These are phyloP conservation scores for Blastobotrys chiropterorum DNA, from an alignment of 805 yeast species.

Conservation along the genomic window DNA sequence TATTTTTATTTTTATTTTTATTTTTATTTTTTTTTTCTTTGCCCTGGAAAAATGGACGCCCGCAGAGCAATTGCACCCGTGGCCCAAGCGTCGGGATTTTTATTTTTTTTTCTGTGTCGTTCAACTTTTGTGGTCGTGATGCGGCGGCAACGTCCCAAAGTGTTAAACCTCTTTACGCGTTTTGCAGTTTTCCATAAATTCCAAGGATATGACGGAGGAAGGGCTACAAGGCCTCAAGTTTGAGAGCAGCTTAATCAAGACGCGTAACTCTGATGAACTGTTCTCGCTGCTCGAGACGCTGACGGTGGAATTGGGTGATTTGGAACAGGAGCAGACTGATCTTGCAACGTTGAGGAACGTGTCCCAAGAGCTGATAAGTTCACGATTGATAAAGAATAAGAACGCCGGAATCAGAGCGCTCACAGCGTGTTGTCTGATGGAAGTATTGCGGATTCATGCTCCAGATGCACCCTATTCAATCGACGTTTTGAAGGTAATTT, in stretches of 20 bases:
- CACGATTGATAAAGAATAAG: slow-evolving; percentile 52
- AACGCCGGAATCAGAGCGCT: slow-evolving; percentile 66
- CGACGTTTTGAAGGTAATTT: slow-evolving; percentile 46
- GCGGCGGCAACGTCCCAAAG: neutral
- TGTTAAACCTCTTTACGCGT: too few relatives aligned
- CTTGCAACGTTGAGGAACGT: slow-evolving; percentile 39
- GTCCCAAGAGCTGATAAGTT: slow-evolving; percentile 48
- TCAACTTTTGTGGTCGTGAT: too few relatives aligned
- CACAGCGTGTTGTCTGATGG: slow-evolving; percentile 68
- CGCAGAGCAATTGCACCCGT: too few relatives aligned
- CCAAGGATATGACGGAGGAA: neutral
- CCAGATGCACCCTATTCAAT: slow-evolving; percentile 87
- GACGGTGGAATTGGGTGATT: slow-evolving; percentile 46
- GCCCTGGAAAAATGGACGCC: too few relatives aligned
- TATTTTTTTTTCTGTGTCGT: too few relatives aligned
- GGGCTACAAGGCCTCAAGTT: neutral
- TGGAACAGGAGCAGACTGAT: slow-evolving; percentile 57
- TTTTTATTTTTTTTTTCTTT: too few relatives aligned
- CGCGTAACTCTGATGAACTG: neutral
- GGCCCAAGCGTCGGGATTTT: too few relatives aligned
- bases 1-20: slow-evolving; percentile 1
- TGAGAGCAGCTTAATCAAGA: neutral
- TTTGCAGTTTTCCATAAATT: too few relatives aligned
- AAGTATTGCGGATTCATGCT: slow-evolving; percentile 69
- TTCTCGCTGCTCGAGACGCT: neutral